Evolutionary conservation across 2,329 filamentous ascomycete species (phyloP).

Genomic region (Drechslerella dactyloides): DNA sequence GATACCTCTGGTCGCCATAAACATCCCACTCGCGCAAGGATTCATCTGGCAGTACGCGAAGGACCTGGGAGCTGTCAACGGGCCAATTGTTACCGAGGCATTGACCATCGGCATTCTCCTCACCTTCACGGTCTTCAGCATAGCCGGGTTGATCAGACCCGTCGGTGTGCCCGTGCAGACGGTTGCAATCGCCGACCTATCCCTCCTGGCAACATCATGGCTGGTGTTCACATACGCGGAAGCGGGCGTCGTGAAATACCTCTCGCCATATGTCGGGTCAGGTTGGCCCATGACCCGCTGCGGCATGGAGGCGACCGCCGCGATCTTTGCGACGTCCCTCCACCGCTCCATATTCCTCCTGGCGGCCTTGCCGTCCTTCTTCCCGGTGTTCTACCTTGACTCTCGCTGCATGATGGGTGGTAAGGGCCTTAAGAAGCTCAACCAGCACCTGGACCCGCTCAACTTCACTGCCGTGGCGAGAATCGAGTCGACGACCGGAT

Average conservation of each 20-base stretch:
- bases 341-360: slow-evolving; percentile 73
- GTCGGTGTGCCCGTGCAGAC: slow-evolving; percentile 27
- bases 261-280: slow-evolving; percentile 29
- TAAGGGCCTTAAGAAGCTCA: slow-evolving; percentile 60
- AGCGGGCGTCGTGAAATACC: slow-evolving; percentile 5
- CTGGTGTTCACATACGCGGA: slow-evolving; percentile 36
- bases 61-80: slow-evolving; percentile 70
- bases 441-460: slow-evolving; percentile 68
- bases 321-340: slow-evolving; percentile 57
- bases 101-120: slow-evolving; percentile 32
- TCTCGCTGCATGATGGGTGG: slow-evolving; percentile 60
- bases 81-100: slow-evolving; percentile 75
- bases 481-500: slow-evolving; percentile 85
- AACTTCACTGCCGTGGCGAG: slow-evolving; percentile 80
- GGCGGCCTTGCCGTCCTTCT: slow-evolving; percentile 72
- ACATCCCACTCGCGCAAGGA: slow-evolving; percentile 75
- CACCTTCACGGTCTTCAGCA: slow-evolving; percentile 34
- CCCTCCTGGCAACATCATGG: slow-evolving; percentile 32
- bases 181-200: slow-evolving; percentile 21
- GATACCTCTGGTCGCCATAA: slow-evolving; percentile 76
- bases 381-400: slow-evolving; percentile 75
- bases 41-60: slow-evolving; percentile 72
- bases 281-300: slow-evolving; percentile 46
- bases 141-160: slow-evolving; percentile 28
- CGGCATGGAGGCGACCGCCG: slow-evolving; percentile 44